Evolutionary conservation across 1,284 basidiomycete genomes (phyloP).

Genomic region (Leccinum fallax): DNA sequence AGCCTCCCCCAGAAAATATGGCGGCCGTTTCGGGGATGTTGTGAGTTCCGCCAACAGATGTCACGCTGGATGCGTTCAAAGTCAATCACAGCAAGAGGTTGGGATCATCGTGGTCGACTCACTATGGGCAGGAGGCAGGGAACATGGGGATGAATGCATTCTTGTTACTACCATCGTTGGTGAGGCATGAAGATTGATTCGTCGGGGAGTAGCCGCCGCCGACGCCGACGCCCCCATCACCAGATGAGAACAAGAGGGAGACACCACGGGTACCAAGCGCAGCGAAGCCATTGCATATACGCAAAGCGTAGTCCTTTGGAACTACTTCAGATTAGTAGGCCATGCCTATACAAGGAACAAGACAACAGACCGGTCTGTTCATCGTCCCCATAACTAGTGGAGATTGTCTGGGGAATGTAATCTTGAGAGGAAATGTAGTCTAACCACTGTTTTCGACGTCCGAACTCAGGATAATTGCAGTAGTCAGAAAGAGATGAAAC

Average conservation of each 20-base stretch:
- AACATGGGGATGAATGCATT: slow-evolving; percentile 63
- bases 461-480: background rate
- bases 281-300: slow-evolving; percentile 66
- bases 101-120: slow-evolving; percentile 10
- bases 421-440: slow-evolving; percentile 48
- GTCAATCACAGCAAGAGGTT: background rate
- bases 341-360: background rate
- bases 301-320: slow-evolving; percentile 59
- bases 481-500: slow-evolving; percentile 12
- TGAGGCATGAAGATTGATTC: slow-evolving; percentile 50
- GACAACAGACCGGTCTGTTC: slow-evolving; percentile 59
- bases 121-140: slow-evolving; percentile 50
- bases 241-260: slow-evolving; percentile 63
- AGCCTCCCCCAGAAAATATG: slow-evolving; percentile 67
- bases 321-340: slow-evolving; percentile 41
- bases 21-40: slow-evolving; percentile 58
- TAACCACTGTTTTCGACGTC: slow-evolving; percentile 52
- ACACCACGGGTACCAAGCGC: slow-evolving; percentile 61
- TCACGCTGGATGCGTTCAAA: slow-evolving; percentile 41
- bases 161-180: slow-evolving; percentile 58
- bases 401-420: slow-evolving; percentile 36
- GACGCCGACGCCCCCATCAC: slow-evolving; percentile 74
- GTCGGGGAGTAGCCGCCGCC: slow-evolving; percentile 47
- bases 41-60: slow-evolving; percentile 61
- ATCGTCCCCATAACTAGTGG: slow-evolving; percentile 55